Evolutionary conservation across 805 yeast genomes (phyloP).

Genomic region (Zygotorulaspora florentina): DNA sequence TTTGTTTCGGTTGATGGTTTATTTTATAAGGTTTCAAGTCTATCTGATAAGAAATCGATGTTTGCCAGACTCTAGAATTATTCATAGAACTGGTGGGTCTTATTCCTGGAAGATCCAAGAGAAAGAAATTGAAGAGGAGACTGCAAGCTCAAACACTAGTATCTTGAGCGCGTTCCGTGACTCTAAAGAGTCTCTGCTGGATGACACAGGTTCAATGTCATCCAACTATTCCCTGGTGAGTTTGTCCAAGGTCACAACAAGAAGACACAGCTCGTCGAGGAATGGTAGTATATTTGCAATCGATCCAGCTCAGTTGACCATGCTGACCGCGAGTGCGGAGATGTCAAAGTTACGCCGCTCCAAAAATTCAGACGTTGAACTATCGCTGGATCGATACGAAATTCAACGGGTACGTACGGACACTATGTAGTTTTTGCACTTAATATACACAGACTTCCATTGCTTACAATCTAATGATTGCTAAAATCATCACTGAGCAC

Average conservation of each 20-base stretch:
- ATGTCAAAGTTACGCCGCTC: slow-evolving; percentile 6
- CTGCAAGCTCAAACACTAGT: slow-evolving; percentile 7
- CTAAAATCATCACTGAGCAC: background rate
- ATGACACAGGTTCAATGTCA: slow-evolving; percentile 11
- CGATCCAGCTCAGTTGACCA: slow-evolving; percentile 2
- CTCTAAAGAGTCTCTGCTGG: slow-evolving; percentile 10
- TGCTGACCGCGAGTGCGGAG: background rate
- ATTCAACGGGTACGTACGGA: slow-evolving; percentile 3
- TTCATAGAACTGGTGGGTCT: background rate
- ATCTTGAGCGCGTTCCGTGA: slow-evolving; percentile 8
- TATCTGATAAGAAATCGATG: slow-evolving; percentile 8
- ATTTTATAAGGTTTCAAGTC: slow-evolving; percentile 7
- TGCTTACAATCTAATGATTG: background rate
- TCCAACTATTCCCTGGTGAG: slow-evolving; percentile 9
- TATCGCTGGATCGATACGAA: slow-evolving; percentile 13
- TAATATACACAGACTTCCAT: background rate
- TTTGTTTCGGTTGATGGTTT: slow-evolving; percentile 7
- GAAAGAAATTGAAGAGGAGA: slow-evolving; percentile 1
- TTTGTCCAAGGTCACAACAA: slow-evolving; percentile 1
- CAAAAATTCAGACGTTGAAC: slow-evolving; percentile 4
- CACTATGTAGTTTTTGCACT: background rate
- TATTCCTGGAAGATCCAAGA: background rate
- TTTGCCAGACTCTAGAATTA: background rate
- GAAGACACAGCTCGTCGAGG: background rate
- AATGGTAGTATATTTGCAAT: background rate